Evolutionary conservation across 805 yeast genomes (phyloP), one percentile per base, ranked within the genome.

Genomic region (Yueomyces sp.): DNA sequence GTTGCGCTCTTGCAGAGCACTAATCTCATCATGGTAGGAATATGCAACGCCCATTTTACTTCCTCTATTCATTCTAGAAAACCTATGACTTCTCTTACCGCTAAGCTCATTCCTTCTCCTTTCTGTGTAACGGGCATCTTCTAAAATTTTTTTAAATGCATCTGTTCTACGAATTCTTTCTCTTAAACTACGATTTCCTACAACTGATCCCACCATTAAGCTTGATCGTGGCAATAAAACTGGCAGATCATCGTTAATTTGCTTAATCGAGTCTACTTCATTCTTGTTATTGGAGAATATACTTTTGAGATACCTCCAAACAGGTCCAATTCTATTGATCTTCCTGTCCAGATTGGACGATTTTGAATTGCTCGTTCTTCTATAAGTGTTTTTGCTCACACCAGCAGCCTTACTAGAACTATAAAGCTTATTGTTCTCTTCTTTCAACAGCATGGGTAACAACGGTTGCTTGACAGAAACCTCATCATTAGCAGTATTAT

Each of bases 81-180:
- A 5, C n/a, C n/a, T 34, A 34, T 5, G 37, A 27, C n/a, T 5
- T 32, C 26, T 30, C 3, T 30, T 32, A 27, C n/a, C 12, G 4
- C 8, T 26, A 7, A 28, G 9, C 3, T 8, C 8, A 27, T n/a
- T n/a, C 26, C 19, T 4, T 27, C 39, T 26, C 28, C 26, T 37
- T 39, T 54, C 56, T 37, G 59, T 63, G 40, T 59, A 56, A 42
- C 57, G 48, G 36, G 51, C 46, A 39, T 59, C 63, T 5, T 47
- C 36, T 30, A 59, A 36, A 39, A 55, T 59, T 32, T 50, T 46
- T 45, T 55, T 55, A 40, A 60, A 55, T 2, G 57, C 60, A 31
- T 55, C 56, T 41, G 60, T 59, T 33, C 50, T 49, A 9, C 49
- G 49, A 19, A 59, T 54, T 36, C 56, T 50, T n/a, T 52, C 49